phyloP scores from a whole-genome alignment of 805 yeast genomes.

The Sungouiella thailandica region DNA sequence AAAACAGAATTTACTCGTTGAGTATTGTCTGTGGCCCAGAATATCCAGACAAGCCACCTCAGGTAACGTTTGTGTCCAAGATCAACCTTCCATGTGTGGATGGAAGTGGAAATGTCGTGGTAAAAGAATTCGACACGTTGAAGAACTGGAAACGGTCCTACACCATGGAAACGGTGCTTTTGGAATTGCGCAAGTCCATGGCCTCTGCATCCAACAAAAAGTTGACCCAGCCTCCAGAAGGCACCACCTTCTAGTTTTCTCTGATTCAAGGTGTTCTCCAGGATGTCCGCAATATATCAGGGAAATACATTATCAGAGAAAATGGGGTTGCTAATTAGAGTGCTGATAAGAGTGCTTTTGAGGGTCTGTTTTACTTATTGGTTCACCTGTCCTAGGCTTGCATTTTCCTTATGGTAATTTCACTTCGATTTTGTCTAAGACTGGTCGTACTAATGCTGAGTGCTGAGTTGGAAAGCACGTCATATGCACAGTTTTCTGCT shows the following conservation, averaged over 20 bases:
- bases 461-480: no score
- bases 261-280: no score
- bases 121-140: conserved; percentile 56
- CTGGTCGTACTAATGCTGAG: no score
- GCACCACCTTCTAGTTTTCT: conserved; percentile 58
- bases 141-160: conserved; percentile 84
- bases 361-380: no score
- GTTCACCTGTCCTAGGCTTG: no score
- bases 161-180: conserved; percentile 87
- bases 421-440: no score
- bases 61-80: conserved; percentile 72
- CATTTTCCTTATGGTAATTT: no score
- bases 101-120: conserved; percentile 46
- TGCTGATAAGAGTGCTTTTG: no score
- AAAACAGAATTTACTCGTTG: conserved; percentile 86
- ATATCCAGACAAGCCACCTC: conserved; percentile 90
- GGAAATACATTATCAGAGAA: no score
- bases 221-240: conserved; percentile 89
- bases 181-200: conserved; percentile 84
- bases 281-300: no score
- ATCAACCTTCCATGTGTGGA: conserved; percentile 93
- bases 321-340: no score
- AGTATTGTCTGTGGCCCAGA: conserved; percentile 74
- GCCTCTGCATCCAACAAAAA: conserved; percentile 77
- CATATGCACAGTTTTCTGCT: no score